These are phyloP conservation scores for Teunomyces barrocoloradensis DNA, from an alignment of 805 yeast genomes.

Conservation along the genomic window DNA sequence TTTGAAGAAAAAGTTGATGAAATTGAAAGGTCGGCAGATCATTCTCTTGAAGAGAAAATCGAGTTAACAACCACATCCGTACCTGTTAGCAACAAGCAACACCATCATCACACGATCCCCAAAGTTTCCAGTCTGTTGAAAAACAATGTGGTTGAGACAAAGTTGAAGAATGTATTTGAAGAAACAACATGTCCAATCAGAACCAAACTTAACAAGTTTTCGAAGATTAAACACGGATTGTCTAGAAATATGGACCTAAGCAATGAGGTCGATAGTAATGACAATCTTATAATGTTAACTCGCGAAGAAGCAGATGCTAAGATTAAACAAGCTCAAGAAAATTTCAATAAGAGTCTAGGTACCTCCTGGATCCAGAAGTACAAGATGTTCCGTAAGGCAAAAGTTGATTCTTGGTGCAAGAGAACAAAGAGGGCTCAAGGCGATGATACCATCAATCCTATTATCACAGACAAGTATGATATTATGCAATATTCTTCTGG, in stretches of 20 bases:
- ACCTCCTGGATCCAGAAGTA: slow-evolving; percentile 35
- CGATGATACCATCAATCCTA: slow-evolving; percentile 27
- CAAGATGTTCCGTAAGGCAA: slow-evolving; percentile 21
- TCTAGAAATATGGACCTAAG: background rate
- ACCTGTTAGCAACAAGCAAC: background rate
- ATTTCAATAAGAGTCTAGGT: slow-evolving; percentile 26
- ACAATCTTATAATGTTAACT: slow-evolving; percentile 6
- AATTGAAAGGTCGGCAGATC: slow-evolving; percentile 13
- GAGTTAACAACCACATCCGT: slow-evolving; percentile 3
- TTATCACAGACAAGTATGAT: slow-evolving; percentile 31
- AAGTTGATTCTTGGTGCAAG: slow-evolving; percentile 24
- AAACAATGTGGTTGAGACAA: background rate
- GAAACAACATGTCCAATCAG: background rate
- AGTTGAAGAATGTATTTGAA: background rate
- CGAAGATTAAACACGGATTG: background rate
- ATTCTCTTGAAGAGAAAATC: slow-evolving; percentile 10
- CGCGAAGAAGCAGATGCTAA: slow-evolving; percentile 26
- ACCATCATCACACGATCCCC: background rate
- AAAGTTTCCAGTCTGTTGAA: slow-evolving; percentile 5
- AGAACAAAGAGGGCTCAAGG: slow-evolving; percentile 33
- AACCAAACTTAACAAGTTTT: background rate
- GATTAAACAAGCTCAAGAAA: slow-evolving; percentile 25
- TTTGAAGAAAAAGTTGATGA: slow-evolving; percentile 31
- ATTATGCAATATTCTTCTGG: slow-evolving; percentile 35
- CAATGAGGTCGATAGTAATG: background rate